A percentile compares a stretch with the other conserved stretches of the same genome.
Conservation (phyloP, 2,329 filamentous ascomycete species). For the Alternaria infectoria region DNA sequence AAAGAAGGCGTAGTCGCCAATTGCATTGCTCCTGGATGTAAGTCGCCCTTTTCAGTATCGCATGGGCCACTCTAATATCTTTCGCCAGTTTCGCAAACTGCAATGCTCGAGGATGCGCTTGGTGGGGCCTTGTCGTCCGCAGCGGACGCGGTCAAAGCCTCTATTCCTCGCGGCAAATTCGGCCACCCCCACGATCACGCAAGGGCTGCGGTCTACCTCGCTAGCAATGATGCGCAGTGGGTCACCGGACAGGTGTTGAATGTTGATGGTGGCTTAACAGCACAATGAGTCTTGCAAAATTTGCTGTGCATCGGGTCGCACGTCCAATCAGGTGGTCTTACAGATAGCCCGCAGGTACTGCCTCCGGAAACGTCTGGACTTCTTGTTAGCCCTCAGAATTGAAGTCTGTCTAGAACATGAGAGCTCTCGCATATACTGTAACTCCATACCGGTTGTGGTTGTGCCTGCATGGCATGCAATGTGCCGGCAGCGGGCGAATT, state of each 20-base stretch:
- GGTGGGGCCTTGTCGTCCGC: conserved; percentile 16
- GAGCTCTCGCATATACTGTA: background rate
- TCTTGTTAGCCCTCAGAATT: background rate
- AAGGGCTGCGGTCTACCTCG: conserved; percentile 50
- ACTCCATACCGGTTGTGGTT: background rate
- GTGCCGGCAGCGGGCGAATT: background rate
- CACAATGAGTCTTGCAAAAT: background rate
- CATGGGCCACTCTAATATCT: background rate
- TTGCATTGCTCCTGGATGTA: conserved; percentile 24
- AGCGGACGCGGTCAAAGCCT: conserved; percentile 14
- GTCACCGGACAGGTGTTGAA: conserved; percentile 43
- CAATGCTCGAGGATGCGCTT: conserved; percentile 36
- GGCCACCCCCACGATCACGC: conserved; percentile 30
- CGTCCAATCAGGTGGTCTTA: too few species aligned
- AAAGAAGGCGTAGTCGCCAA: conserved; percentile 43
- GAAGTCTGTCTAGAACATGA: background rate
- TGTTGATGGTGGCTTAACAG: background rate
- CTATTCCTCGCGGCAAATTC: conserved; percentile 29
- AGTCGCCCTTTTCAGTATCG: background rate
- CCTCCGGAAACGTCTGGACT: background rate
- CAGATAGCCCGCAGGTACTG: too few species aligned
- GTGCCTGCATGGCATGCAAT: background rate
- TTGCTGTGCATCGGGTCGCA: background rate
- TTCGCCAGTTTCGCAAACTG: conserved; percentile 35
- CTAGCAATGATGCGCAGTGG: conserved; percentile 53